These are phyloP conservation scores for Dactylellina haptotyla DNA, from an alignment of 2,329 filamentous ascomycete genomes.

Conservation along the genomic window DNA sequence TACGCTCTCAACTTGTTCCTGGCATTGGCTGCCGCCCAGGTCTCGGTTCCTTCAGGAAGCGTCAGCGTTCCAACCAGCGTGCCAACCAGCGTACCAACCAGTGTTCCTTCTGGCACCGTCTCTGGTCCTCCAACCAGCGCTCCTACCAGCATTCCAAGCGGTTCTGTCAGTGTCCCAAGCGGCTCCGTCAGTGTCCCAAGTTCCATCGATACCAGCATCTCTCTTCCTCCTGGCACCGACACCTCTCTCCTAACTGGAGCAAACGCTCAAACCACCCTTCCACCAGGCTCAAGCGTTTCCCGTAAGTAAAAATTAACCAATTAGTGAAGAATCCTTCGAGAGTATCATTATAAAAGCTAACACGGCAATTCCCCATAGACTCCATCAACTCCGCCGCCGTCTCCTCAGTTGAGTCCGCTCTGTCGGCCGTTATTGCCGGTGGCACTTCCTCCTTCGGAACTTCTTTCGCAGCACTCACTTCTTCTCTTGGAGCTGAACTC, in stretches of 20 bases:
- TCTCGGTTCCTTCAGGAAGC: not conserved
- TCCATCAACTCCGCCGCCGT: not conserved
- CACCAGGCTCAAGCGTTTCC: not conserved
- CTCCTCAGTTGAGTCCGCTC: not conserved
- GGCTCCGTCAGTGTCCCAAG: too few species aligned
- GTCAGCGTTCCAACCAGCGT: not conserved
- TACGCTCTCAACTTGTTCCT: conserved; percentile 20
- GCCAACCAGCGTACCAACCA: not conserved
- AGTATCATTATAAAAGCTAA: too few species aligned
- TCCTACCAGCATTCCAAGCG: too few species aligned
- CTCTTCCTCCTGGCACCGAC: too few species aligned
- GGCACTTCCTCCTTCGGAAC: not conserved
- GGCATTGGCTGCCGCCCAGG: conserved; percentile 35
- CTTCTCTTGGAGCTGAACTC: conserved; percentile 3
- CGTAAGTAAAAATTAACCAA: too few species aligned
- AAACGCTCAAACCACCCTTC: not conserved
- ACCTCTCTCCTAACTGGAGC: not conserved
- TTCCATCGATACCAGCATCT: too few species aligned
- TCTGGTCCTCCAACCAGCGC: too few species aligned
- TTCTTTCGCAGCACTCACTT: not conserved
- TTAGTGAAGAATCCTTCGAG: too few species aligned
- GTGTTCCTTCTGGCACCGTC: not conserved
- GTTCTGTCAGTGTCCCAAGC: not conserved
- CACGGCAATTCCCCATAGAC: too few species aligned
- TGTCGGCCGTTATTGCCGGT: not conserved